A percentile compares a stretch with the other conserved stretches of the same genome.
Evolutionary conservation across 78 protist genomes (phyloP).

Genomic region (Thecamonas trahens): DNA sequence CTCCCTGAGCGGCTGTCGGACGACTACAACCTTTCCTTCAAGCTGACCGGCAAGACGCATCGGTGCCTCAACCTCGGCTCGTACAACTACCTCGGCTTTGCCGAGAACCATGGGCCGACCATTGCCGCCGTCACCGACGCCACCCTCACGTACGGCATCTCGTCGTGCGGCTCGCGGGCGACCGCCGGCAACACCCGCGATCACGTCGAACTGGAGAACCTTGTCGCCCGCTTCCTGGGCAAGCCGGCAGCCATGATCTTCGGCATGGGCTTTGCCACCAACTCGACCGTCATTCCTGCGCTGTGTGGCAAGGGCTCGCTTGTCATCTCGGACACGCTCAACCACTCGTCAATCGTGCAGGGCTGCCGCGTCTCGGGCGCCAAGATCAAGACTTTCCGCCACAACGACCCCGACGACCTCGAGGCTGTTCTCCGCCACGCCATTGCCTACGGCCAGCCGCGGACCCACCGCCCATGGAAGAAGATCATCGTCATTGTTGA

Average conservation of each 20-base stretch:
- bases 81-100: conserved; percentile 98
- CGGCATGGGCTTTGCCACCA: conserved; percentile 99
- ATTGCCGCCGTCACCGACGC: conserved; percentile 30
- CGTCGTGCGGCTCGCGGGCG: neutral
- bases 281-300: conserved; percentile 85
- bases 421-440: conserved; percentile 66
- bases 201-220: conserved; percentile 60
- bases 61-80: conserved; percentile 84
- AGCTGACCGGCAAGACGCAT: conserved; percentile 26
- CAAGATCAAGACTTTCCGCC: conserved; percentile 75
- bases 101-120: conserved; percentile 49
- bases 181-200: conserved; percentile 11
- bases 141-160: conserved; percentile 30
- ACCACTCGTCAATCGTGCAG: conserved; percentile 90
- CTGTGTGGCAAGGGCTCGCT: conserved; percentile 76
- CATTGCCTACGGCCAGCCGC: conserved; percentile 83
- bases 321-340: conserved; percentile 79
- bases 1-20: conserved; percentile 50
- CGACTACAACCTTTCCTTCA: conserved; percentile 27
- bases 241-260: conserved; percentile 62
- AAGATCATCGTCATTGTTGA: conserved; percentile 91
- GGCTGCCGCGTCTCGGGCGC: conserved; percentile 87
- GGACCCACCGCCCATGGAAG: conserved; percentile 82
- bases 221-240: conserved; percentile 83
- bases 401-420: conserved; percentile 81